Evolutionary conservation across 2,329 filamentous ascomycete species (phyloP).

Genomic region (Ascomycota sp.): DNA sequence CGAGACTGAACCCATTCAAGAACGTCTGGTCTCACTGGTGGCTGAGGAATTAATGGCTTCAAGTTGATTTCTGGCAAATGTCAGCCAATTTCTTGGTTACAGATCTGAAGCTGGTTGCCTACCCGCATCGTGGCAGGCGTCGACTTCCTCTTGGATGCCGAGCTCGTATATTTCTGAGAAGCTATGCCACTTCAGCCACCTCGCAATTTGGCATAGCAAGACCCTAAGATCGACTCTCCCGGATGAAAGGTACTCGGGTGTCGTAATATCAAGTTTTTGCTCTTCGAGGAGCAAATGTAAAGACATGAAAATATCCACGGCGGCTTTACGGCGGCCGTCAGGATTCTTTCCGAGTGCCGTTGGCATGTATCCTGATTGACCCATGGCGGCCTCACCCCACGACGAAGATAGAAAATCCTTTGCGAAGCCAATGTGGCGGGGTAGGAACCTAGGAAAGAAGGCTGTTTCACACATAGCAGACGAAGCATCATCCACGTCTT

Average conservation of each 20-base stretch:
- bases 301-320: conserved; percentile 47
- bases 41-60: conserved; percentile 13
- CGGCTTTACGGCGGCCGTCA: conserved; percentile 34
- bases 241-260: conserved; percentile 20
- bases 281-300: conserved; percentile 82
- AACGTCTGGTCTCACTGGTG: conserved; percentile 17
- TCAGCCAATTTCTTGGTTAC: not conserved
- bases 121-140: conserved; percentile 18
- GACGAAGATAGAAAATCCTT: conserved; percentile 40
- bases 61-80: conserved; percentile 9
- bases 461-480: conserved; percentile 8
- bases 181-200: conserved; percentile 53
- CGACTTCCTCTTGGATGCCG: conserved; percentile 26
- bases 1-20: conserved; percentile 30
- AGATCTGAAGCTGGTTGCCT: conserved; percentile 2
- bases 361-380: conserved; percentile 38
- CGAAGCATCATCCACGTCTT: conserved; percentile 17
- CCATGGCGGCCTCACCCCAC: conserved; percentile 31
- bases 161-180: conserved; percentile 28
- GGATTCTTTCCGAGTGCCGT: conserved; percentile 30
- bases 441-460: conserved; percentile 19
- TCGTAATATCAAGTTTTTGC: conserved; percentile 50
- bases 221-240: conserved; percentile 36
- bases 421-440: conserved; percentile 32
- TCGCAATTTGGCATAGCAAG: conserved; percentile 55